phyloP scores from a whole-genome alignment of 2,329 filamentous ascomycete genomes.

The Lomentospora prolificans region DNA sequence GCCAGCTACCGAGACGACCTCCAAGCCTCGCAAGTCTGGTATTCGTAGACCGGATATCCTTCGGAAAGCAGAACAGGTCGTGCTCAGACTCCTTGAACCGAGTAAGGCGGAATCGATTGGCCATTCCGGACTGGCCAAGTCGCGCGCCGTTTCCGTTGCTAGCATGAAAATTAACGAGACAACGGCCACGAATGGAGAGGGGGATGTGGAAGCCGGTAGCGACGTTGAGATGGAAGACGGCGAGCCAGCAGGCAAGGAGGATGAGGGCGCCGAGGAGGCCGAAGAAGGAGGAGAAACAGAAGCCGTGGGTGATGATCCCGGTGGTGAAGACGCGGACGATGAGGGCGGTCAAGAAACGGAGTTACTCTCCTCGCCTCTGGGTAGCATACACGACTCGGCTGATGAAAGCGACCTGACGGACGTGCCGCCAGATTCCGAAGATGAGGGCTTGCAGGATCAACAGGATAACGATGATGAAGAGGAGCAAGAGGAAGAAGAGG shows the following conservation, averaged over 20 bases:
- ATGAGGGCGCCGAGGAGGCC: conserved; percentile 19
- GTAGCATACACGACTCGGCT: conserved; percentile 54
- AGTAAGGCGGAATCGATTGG: conserved; percentile 23
- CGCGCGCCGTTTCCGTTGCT: conserved; percentile 39
- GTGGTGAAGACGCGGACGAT: conserved; percentile 14
- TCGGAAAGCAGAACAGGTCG: conserved; percentile 51
- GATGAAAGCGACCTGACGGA: conserved; percentile 63
- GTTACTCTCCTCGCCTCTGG: conserved; percentile 39
- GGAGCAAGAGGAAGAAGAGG: conserved; percentile 13
- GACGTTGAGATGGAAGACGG: conserved; percentile 30
- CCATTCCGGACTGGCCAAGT: conserved; percentile 27
- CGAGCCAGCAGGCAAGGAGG: conserved; percentile 18
- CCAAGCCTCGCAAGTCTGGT: conserved; percentile 29
- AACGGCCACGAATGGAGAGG: conserved; percentile 22
- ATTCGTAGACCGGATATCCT: conserved; percentile 49
- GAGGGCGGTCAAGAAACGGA: conserved; percentile 6
- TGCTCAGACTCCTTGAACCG: conserved; percentile 39
- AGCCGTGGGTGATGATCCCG: conserved; percentile 20
- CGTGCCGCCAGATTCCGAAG: conserved; percentile 47
- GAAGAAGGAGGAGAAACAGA: conserved; percentile 21
- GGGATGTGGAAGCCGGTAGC: conserved; percentile 26
- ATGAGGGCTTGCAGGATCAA: conserved; percentile 35
- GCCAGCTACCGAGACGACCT: conserved; percentile 24
- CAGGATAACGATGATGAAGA: conserved; percentile 14
- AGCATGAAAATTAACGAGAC: conserved; percentile 36